Conservation (phyloP, 179 eudicot genomes). For the Beta lomatogona region DNA sequence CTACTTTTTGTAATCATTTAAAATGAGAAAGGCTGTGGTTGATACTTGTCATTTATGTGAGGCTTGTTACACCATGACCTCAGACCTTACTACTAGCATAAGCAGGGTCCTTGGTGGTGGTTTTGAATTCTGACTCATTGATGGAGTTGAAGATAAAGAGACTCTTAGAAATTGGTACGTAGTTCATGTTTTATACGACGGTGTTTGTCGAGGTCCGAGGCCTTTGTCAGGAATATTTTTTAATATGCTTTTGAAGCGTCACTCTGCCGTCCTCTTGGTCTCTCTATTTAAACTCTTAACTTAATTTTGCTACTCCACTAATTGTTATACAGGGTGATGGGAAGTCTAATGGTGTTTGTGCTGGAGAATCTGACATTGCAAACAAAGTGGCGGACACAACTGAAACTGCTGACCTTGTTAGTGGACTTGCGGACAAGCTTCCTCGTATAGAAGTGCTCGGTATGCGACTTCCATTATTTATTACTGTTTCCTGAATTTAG, state of each 20-base stretch:
- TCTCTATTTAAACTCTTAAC: not conserved
- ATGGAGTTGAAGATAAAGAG: not conserved
- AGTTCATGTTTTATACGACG: not conserved
- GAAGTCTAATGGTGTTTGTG: constrained; percentile 43
- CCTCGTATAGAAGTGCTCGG: constrained; percentile 32
- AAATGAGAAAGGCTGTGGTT: not conserved
- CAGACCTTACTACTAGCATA: not conserved
- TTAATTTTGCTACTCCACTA: not conserved
- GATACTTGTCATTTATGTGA: not conserved
- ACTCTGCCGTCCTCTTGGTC: not conserved
- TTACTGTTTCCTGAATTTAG: not conserved
- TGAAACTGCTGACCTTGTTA: constrained; percentile 31
- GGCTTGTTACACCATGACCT: not conserved
- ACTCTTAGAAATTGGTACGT: not conserved
- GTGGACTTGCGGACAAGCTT: constrained; percentile 31
- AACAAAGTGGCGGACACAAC: constrained; percentile 41
- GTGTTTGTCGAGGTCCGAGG: not conserved
- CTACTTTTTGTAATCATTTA: not conserved
- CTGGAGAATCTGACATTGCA: constrained; percentile 46
- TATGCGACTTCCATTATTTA: constrained; percentile 9
- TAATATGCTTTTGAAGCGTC: not conserved
- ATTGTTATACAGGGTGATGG: constrained; percentile 55
- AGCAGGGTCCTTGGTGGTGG: constrained; percentile 5
- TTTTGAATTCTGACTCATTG: not conserved
- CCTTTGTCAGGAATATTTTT: not conserved